These are phyloP conservation scores for Gigaspora rosea DNA, from an alignment of 192 early-diverging fungal species.

Conservation along the genomic window DNA sequence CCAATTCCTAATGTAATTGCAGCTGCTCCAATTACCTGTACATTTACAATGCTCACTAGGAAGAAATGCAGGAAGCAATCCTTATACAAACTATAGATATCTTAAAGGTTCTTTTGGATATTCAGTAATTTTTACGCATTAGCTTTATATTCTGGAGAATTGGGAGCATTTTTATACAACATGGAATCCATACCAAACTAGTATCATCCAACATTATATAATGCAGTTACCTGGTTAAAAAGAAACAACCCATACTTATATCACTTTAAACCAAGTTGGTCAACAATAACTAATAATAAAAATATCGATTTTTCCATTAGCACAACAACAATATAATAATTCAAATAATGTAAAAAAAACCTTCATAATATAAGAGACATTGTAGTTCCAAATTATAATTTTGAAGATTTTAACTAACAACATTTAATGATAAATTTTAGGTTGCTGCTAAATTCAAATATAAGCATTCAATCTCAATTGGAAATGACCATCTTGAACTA, in stretches of 20 bases:
- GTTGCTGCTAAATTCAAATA: not conserved
- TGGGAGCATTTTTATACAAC: not conserved
- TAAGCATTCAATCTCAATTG: not conserved
- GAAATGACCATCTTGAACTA: not conserved
- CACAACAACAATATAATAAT: not conserved
- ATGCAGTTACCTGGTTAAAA: not conserved
- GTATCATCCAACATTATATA: not conserved
- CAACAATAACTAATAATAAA: not conserved
- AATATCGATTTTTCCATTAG: not conserved
- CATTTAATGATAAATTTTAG: not conserved
- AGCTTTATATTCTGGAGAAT: slow-evolving; percentile 4
- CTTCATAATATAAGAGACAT: not conserved
- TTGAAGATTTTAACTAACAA: not conserved
- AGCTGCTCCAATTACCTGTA: not conserved
- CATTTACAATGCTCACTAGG: not conserved
- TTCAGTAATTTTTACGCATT: not conserved
- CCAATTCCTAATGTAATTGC: not conserved
- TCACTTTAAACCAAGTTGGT: not conserved
- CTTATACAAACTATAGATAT: not conserved
- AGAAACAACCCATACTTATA: not conserved
- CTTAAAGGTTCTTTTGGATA: not conserved
- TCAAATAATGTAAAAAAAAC: not conserved
- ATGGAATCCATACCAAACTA: not conserved
- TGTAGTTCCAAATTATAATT: not conserved
- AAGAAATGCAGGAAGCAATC: not conserved